phyloP scores from a whole-genome alignment of 805 yeast genomes.

The Yarrowia sp. region DNA sequence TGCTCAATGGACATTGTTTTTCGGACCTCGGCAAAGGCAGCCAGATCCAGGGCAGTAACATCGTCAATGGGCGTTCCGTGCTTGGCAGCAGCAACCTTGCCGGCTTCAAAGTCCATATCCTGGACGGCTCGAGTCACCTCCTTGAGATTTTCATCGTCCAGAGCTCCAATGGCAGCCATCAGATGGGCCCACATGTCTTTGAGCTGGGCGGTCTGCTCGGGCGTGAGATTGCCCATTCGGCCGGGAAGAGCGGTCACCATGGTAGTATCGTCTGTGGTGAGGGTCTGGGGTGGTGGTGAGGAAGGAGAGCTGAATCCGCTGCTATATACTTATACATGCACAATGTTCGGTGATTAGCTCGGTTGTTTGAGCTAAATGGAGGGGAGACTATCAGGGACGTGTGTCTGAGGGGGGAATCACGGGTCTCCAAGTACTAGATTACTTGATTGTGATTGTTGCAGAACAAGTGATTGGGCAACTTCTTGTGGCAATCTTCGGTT shows the following conservation, averaged over 20 bases:
- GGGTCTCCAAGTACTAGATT: too few relatives aligned
- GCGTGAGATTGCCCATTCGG: conserved; percentile 50
- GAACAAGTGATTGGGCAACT: too few relatives aligned
- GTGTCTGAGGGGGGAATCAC: background rate
- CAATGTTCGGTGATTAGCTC: conserved; percentile 14
- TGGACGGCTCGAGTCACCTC: conserved; percentile 22
- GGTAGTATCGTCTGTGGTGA: background rate
- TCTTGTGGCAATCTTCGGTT: too few relatives aligned
- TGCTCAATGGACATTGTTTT: conserved; percentile 47
- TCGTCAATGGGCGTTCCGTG: background rate
- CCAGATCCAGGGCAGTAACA: background rate
- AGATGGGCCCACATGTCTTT: conserved; percentile 52
- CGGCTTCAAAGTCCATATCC: conserved; percentile 12
- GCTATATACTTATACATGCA: conserved; percentile 9
- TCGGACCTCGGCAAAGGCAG: conserved; percentile 17
- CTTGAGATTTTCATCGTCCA: conserved; percentile 21
- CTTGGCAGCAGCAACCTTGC: conserved; percentile 2
- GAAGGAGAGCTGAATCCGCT: background rate
- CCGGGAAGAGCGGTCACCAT: conserved; percentile 45
- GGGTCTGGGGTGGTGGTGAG: background rate
- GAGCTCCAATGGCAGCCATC: conserved; percentile 40
- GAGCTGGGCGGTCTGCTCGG: conserved; percentile 51
- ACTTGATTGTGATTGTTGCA: too few relatives aligned
- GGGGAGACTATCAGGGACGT: background rate
- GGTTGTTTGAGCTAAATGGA: conserved; percentile 7